Percentiles rank a stretch among this genome's conserved stretches.
phyloP scores from a whole-genome alignment of 331 rosid genomes.

The Prunus yedoensis region DNA sequence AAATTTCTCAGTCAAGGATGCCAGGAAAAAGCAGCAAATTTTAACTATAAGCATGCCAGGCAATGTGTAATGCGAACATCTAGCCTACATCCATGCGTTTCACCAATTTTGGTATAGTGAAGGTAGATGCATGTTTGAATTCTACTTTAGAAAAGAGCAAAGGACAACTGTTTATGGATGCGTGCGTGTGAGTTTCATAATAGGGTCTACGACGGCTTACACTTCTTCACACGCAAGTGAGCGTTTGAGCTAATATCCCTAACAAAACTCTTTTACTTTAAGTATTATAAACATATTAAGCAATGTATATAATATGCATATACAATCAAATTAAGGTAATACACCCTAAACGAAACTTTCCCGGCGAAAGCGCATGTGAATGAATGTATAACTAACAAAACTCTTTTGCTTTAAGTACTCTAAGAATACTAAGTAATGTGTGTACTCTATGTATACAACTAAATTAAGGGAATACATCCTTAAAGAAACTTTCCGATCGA shows the following conservation, averaged over 20 bases:
- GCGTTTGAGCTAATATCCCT: too few species aligned
- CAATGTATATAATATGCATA: background rate
- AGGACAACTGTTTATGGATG: too few species aligned
- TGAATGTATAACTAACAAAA: too few species aligned
- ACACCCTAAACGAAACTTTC: constrained; percentile 1
- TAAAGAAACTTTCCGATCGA: constrained; percentile 15
- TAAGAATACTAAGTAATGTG: background rate
- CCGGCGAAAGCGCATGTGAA: too few species aligned
- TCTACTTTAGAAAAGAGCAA: background rate
- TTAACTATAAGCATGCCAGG: background rate
- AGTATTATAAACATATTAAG: background rate
- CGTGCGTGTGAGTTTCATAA: too few species aligned
- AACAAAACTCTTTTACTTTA: too few species aligned
- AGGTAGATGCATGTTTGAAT: background rate
- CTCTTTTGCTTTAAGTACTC: background rate
- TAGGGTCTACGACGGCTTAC: too few species aligned
- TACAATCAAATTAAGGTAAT: background rate
- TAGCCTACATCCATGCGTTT: background rate
- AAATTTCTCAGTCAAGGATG: background rate
- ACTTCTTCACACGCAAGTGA: too few species aligned
- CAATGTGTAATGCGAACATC: background rate
- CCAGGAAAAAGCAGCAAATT: background rate
- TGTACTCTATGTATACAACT: background rate
- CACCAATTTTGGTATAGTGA: constrained; percentile 6
- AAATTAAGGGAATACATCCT: background rate